Evolutionary conservation across 148 eudicot genomes (phyloP).

Genomic region (Talinum fruticosum): DNA sequence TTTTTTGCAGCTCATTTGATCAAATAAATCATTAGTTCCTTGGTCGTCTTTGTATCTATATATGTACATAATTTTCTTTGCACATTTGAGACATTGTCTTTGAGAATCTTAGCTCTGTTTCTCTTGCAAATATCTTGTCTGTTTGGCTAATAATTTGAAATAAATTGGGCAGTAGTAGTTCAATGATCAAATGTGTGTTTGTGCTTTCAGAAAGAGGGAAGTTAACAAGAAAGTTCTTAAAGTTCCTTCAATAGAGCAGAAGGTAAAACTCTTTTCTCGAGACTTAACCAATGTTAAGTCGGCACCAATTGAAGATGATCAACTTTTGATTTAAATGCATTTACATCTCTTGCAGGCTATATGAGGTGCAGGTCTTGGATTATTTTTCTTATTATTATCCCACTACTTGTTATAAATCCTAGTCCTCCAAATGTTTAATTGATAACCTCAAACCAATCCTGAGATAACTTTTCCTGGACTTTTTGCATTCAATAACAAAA

Average conservation of each 20-base stretch:
- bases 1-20: conserved; percentile 11
- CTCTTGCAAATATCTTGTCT: background rate
- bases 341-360: background rate
- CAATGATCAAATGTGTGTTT: conserved; percentile 13
- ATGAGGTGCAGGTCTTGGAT: background rate
- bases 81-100: background rate
- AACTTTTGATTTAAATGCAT: conserved; percentile 4
- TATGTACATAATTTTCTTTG: background rate
- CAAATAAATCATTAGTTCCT: background rate
- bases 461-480: background rate
- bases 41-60: background rate
- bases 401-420: background rate
- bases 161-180: background rate
- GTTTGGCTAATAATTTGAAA: background rate
- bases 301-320: conserved; percentile 16
- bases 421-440: background rate
- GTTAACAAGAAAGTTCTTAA: conserved; percentile 98
- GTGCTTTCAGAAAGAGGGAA: conserved; percentile 81
- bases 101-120: background rate
- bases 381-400: background rate
- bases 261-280: conserved; percentile 40
- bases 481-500: background rate
- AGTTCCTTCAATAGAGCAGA: conserved; percentile 95
- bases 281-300: background rate
- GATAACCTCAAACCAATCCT: background rate